Evolutionary conservation across 169 alveolate genomes (phyloP).

Genomic region (Cyclospora cayetanensis): DNA sequence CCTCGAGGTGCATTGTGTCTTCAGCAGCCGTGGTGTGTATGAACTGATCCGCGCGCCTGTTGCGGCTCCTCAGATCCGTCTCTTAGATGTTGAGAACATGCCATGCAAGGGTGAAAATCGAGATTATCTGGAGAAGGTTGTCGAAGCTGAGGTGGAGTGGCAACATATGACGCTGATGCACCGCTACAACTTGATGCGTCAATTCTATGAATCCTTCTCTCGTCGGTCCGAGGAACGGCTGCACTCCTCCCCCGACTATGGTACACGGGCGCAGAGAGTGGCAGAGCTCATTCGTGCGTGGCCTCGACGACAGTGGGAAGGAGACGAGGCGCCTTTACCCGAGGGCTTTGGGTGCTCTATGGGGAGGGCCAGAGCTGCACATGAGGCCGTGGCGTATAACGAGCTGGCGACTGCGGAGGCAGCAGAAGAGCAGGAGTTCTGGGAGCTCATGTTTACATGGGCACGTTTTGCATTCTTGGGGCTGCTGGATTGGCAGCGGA

Average conservation of each 20-base stretch:
- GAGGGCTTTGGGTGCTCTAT: not conserved
- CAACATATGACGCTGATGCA: slow-evolving; percentile 73
- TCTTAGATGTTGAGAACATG: slow-evolving; percentile 22
- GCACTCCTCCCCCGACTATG: not conserved
- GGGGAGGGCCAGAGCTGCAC: not conserved
- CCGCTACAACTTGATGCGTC: slow-evolving; percentile 67
- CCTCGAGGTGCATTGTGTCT: too few species aligned
- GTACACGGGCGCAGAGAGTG: not conserved
- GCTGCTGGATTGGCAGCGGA: slow-evolving; percentile 79
- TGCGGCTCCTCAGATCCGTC: slow-evolving; percentile 30
- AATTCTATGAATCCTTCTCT: slow-evolving; percentile 3
- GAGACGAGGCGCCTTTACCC: slow-evolving; percentile 29
- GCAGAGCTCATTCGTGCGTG: slow-evolving; percentile 36
- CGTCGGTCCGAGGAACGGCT: not conserved
- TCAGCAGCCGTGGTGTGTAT: too few species aligned
- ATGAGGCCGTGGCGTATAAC: not conserved
- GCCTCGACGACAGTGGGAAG: slow-evolving; percentile 16
- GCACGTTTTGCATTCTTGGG: slow-evolving; percentile 79
- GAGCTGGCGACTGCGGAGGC: slow-evolving; percentile 7
- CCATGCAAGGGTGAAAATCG: slow-evolving; percentile 45
- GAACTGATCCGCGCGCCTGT: too few species aligned
- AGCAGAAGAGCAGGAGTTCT: slow-evolving; percentile 74
- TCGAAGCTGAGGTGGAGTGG: slow-evolving; percentile 75
- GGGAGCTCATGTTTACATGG: slow-evolving; percentile 79
- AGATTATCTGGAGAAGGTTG: slow-evolving; percentile 72